A percentile compares a stretch with the other conserved stretches of the same genome.
Conservation (phyloP, 2,329 filamentous ascomycete genomes). For the Seiridium cupressi region DNA sequence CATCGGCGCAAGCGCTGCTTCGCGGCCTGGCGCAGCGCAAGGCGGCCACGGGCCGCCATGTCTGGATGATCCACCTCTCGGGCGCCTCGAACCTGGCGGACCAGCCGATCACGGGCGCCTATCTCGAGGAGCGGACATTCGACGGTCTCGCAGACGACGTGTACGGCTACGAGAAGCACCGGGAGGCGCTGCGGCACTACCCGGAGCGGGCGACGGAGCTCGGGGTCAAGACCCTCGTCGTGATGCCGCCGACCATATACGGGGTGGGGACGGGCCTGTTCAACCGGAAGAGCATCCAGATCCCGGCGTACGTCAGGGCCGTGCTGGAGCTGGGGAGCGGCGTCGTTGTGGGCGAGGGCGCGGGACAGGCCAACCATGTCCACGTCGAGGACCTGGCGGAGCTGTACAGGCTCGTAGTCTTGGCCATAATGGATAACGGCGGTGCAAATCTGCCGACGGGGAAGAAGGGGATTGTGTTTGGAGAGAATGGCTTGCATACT, state of each 20-base stretch:
- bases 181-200: slow-evolving; percentile 35
- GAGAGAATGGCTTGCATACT: slow-evolving; percentile 33
- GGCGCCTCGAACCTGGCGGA: slow-evolving; percentile 40
- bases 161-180: slow-evolving; percentile 36
- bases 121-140: slow-evolving; percentile 22
- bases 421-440: slow-evolving; percentile 24
- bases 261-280: slow-evolving; percentile 41
- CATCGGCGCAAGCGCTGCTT: slow-evolving; percentile 37
- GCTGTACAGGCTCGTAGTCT: slow-evolving; percentile 37
- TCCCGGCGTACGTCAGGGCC: slow-evolving; percentile 22
- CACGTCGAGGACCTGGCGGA: slow-evolving; percentile 41
- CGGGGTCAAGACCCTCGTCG: slow-evolving; percentile 40
- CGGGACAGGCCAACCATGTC: slow-evolving; percentile 40
- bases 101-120: slow-evolving; percentile 30
- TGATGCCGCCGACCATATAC: slow-evolving; percentile 41
- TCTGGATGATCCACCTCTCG: slow-evolving; percentile 34
- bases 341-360: slow-evolving; percentile 28
- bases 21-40: slow-evolving; percentile 37
- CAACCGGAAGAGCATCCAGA: slow-evolving; percentile 35
- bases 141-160: slow-evolving; percentile 41
- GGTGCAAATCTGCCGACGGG: slow-evolving; percentile 30
- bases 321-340: slow-evolving; percentile 23
- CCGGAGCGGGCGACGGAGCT: slow-evolving; percentile 43
- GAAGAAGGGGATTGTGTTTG: slow-evolving; percentile 40
- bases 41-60: slow-evolving; percentile 9